Evolutionary conservation across 2,329 filamentous ascomycete species (phyloP), one percentile per base, ranked within the genome.

Genomic region (Endoconidiophora polonica): DNA sequence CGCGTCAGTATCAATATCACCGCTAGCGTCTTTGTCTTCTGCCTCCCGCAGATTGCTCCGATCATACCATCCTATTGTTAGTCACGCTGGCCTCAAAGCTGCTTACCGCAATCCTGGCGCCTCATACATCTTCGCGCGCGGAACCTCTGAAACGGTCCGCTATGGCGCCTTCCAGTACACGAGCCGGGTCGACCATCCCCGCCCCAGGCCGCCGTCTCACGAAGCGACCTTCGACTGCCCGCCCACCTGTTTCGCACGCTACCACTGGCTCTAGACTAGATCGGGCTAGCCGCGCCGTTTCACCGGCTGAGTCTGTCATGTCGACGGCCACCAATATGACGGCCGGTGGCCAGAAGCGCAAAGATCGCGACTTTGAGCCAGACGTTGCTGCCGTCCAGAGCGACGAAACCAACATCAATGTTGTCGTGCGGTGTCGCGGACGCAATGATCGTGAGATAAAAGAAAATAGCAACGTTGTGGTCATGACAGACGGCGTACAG

Each of bases 351-450:
- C 29, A 39, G 42, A 94, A 95, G 69, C 80, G 88, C 59, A 94
- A 94, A 64, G 85, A 91, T 58, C 77, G 85, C 59, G 85, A 93
- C 37, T 90, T 81, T 60, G 88, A 90, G 42, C 64, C 74, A 4
- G 78, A 84, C 29, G 43, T 55, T 37, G 40, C 38, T 5, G 63
- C 71, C 2, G 73, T 77, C 43, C 65, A 66, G 50, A 74, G 75
- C 47, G 81, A 88, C 58, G 87, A 94, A 64, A 96, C 90, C 5
- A 98, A 95, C 62, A 98, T 98, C 66, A 91, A 93, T 62, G 91
- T 98, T 44, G 88, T 96, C 33, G 93, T 98, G 52, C 77, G 91
- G 56, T 98, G 90, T 67, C 77, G 91, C 57, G 91, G 90, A 4
- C 82, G 91, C 55, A 96, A 85, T 62, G 85, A 94, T 58, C 81